These are phyloP conservation scores for Aspergillus persii DNA, from an alignment of 2,329 filamentous ascomycete genomes.

Conservation along the genomic window DNA sequence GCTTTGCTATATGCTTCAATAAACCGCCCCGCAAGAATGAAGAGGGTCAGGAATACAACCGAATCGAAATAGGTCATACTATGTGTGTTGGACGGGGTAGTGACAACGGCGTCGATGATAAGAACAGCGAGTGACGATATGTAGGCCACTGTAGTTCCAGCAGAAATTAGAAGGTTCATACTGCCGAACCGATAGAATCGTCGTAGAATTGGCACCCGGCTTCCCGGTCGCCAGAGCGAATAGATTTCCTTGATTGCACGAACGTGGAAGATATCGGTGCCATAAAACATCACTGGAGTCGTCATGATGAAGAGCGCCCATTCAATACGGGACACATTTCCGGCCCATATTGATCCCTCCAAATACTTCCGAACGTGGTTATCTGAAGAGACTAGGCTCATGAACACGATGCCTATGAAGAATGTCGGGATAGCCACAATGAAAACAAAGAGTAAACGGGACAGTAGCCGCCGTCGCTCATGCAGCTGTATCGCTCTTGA, in stretches of 20 bases:
- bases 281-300: constrained; percentile 83
- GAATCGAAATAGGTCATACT: constrained; percentile 81
- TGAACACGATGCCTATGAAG: constrained; percentile 84
- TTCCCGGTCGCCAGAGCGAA: constrained; percentile 73
- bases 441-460: constrained; percentile 68
- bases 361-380: constrained; percentile 63
- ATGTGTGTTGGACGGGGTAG: constrained; percentile 45
- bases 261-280: constrained; percentile 79
- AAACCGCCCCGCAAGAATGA: constrained; percentile 64
- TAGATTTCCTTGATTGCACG: constrained; percentile 75
- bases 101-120: constrained; percentile 53
- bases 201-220: constrained; percentile 67
- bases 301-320: constrained; percentile 78
- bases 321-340: constrained; percentile 70
- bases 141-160: constrained; percentile 86
- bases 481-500: constrained; percentile 68
- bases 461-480: constrained; percentile 67
- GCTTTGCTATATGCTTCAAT: constrained; percentile 86
- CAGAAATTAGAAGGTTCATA: constrained; percentile 91
- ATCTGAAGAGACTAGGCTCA: constrained; percentile 68
- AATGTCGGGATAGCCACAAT: constrained; percentile 77
- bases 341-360: constrained; percentile 68
- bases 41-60: constrained; percentile 87
- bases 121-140: constrained; percentile 77
- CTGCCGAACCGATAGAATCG: constrained; percentile 91